Evolutionary conservation across 2,329 filamentous ascomycete genomes (phyloP), one percentile per base, ranked within the genome.

Genomic region (Trichoderma harzianum): DNA sequence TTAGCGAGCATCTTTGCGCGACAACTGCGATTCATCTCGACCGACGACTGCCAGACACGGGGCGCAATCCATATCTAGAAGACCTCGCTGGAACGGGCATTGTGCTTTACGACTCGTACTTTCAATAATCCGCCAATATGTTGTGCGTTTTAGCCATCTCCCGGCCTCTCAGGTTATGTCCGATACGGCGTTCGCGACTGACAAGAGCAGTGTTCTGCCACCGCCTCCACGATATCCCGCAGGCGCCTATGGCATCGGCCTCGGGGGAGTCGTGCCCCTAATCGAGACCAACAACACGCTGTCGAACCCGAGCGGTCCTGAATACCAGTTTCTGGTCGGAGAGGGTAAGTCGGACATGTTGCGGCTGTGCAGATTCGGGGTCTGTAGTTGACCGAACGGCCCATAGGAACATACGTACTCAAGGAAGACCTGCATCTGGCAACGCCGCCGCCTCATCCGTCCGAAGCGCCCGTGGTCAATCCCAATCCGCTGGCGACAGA

Each of bases 251-350:
- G 91, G 91, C 76, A 89, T 89, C 75, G 89, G 89, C 75, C 88
- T 90, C 78, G 90, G 90, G 74, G 87, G 91, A 80, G 86, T 90
- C 66, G 86, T 89, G 47, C 91, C 92, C 47, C 89, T 97, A 81
- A 92, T 97, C 78, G 96, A 99, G 86, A 98, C 95, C 69, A 97
- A 96, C 82, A 99, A 98, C 80, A 92, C 90, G 51, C 85, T 99
- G 73, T 90, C 89, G 71, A 92, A 93, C 77, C 95, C 93, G 28
- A 90, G 90, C 43, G 93, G 93, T 6, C 89, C 93, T 28, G 95
- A 97, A 77, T 93, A 94, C 82, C 93, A 97, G 80, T 91, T 99
- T 76, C 90, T 97, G 57, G 94, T 95, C 62, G 96, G 95, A 81
- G 96, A 99, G 90, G 96, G 94, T 93, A 72, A 74, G 75, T 69